phyloP scores from a whole-genome alignment of 1,284 basidiomycete genomes.

The Chondrostereum purpureum region DNA sequence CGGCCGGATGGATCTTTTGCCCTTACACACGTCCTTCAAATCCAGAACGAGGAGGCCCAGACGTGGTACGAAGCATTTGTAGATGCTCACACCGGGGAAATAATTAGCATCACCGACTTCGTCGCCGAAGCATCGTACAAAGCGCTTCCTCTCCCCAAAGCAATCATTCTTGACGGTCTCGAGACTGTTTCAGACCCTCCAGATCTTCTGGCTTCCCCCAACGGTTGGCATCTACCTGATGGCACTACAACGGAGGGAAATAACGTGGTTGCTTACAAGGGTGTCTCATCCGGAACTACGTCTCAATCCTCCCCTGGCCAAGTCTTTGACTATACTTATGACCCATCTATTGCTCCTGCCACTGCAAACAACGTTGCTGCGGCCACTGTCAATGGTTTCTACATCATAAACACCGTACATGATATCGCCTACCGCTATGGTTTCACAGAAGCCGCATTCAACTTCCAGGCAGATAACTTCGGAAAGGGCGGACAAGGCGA shows the following conservation, averaged over 20 bases:
- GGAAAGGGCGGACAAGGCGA: no score
- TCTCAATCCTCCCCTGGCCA: conserved; percentile 1
- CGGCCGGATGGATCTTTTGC: conserved; percentile 38
- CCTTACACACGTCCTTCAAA: conserved; percentile 44
- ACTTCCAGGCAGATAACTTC: no score
- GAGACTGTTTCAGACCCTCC: conserved; percentile 28
- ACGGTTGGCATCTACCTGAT: conserved; percentile 13
- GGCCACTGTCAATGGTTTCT: conserved; percentile 45
- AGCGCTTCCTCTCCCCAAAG: conserved; percentile 28
- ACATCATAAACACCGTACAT: conserved; percentile 42
- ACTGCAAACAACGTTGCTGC: conserved; percentile 33
- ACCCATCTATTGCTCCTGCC: conserved; percentile 23
- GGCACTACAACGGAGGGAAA: conserved; percentile 23
- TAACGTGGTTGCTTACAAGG: conserved; percentile 30
- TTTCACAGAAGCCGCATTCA: conserved; percentile 18
- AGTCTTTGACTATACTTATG: conserved; percentile 31
- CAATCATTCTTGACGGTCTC: conserved; percentile 26
- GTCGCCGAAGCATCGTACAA: conserved; percentile 36
- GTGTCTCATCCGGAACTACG: conserved; percentile 18
- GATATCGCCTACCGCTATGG: conserved; percentile 36
- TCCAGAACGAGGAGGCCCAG: conserved; percentile 45
- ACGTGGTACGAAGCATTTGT: no score
- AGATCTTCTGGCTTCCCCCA: conserved; percentile 19
- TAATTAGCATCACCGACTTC: conserved; percentile 53
- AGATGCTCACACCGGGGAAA: no score